Conservation (phyloP, 495 filamentous ascomycete species). For the Ramalina peruviana region DNA sequence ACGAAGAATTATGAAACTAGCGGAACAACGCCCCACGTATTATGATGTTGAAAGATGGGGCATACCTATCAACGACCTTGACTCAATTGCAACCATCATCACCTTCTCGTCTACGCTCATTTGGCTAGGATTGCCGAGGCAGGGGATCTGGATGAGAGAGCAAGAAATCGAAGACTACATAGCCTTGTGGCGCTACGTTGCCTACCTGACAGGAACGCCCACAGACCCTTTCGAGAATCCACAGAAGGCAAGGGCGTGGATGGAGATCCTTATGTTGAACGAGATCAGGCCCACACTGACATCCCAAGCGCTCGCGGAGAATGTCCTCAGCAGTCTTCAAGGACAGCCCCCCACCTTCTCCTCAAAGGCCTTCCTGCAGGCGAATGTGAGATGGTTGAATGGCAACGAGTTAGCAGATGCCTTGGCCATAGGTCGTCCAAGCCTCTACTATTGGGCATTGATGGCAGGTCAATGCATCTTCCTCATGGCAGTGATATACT, state of each 20-base stretch:
- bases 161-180: conserved; percentile 51
- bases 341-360: conserved; percentile 43
- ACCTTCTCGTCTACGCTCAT: conserved; percentile 51
- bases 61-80: conserved; percentile 57
- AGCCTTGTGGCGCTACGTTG: conserved; percentile 58
- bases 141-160: conserved; percentile 45
- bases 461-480: conserved; percentile 34
- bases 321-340: conserved; percentile 50
- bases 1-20: conserved; percentile 45
- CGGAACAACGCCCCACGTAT: conserved; percentile 36
- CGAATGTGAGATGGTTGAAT: conserved; percentile 36
- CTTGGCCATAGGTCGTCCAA: conserved; percentile 41
- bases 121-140: conserved; percentile 50
- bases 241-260: conserved; percentile 36
- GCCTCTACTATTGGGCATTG: conserved; percentile 29
- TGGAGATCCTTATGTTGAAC: conserved; percentile 45
- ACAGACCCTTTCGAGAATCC: conserved; percentile 39
- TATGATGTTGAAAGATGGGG: conserved; percentile 44
- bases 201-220: conserved; percentile 49
- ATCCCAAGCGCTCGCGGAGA: conserved; percentile 47
- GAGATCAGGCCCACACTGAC: conserved; percentile 47
- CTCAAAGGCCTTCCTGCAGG: conserved; percentile 28
- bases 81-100: conserved; percentile 49
- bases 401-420: conserved; percentile 38
- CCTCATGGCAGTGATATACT: conserved; percentile 24